These are phyloP conservation scores for Colletotrichum karsti DNA, from an alignment of 2,329 filamentous ascomycete species.

Conservation along the genomic window DNA sequence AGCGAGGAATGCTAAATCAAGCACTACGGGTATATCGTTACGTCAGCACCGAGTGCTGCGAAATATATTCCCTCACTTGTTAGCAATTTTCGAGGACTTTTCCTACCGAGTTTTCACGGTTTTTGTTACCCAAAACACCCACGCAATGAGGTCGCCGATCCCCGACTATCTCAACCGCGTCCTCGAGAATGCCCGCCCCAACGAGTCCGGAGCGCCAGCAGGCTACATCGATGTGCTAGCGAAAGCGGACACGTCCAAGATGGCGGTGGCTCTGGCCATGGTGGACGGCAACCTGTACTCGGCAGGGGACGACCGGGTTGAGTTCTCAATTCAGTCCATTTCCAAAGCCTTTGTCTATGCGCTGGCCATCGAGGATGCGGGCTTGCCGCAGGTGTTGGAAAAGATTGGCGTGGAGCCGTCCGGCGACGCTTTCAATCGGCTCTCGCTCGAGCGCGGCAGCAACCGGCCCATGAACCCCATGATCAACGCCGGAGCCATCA, in stretches of 20 bases:
- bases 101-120: neutral
- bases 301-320: conserved; percentile 45
- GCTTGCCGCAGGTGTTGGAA: conserved; percentile 42
- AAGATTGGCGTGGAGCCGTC: conserved; percentile 51
- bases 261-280: conserved; percentile 47
- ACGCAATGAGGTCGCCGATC: conserved; percentile 43
- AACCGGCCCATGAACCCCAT: conserved; percentile 45
- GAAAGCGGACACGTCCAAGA: conserved; percentile 46
- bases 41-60: neutral
- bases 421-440: conserved; percentile 46
- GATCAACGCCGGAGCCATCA: conserved; percentile 46
- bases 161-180: conserved; percentile 43
- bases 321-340: conserved; percentile 52
- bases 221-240: conserved; percentile 48
- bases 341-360: conserved; percentile 51
- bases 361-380: conserved; percentile 47
- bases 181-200: conserved; percentile 40
- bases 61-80: neutral
- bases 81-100: neutral
- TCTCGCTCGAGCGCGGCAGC: conserved; percentile 39
- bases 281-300: conserved; percentile 49
- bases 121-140: neutral
- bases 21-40: neutral
- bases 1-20: neutral
- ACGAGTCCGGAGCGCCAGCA: conserved; percentile 40